These are phyloP conservation scores for Eucalyptus guilfoylei DNA, from an alignment of 345 rosid species.

Conservation along the genomic window DNA sequence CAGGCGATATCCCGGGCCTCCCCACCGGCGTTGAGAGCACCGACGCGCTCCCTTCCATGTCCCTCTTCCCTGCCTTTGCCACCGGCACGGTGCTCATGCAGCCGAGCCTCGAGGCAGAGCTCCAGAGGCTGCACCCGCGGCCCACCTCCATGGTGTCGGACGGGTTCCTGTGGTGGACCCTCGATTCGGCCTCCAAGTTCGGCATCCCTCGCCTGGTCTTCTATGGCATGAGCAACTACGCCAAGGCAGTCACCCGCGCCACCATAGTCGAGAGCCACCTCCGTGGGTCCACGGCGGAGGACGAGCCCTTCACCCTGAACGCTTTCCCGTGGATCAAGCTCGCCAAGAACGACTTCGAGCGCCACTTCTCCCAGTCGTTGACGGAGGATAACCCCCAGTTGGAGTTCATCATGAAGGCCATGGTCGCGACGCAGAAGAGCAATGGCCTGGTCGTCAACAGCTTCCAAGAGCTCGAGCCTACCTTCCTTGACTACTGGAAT, in stretches of 20 bases:
- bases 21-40: conserved; percentile 55
- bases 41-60: conserved; percentile 54
- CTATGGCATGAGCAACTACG: conserved; percentile 32
- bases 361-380: background rate
- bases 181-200: conserved; percentile 50
- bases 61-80: conserved; percentile 32
- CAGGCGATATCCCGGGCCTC: conserved; percentile 25
- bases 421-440: conserved; percentile 1
- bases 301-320: conserved; percentile 32
- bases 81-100: conserved; percentile 48
- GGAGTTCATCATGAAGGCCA: background rate
- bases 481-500: conserved; percentile 25
- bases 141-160: conserved; percentile 57
- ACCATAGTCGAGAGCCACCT: background rate
- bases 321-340: conserved; percentile 62
- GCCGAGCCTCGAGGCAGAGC: conserved; percentile 29
- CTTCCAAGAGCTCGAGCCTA: conserved; percentile 57
- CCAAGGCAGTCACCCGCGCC: background rate
- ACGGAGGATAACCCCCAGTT: background rate
- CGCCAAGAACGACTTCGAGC: conserved; percentile 24
- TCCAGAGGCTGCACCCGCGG: conserved; percentile 15
- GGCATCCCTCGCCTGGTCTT: conserved; percentile 42
- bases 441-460: conserved; percentile 37
- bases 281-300: conserved; percentile 1
- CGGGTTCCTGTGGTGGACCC: conserved; percentile 74